These are phyloP conservation scores for Podila minutissima DNA, from an alignment of 192 early-diverging fungal genomes.

Conservation along the genomic window DNA sequence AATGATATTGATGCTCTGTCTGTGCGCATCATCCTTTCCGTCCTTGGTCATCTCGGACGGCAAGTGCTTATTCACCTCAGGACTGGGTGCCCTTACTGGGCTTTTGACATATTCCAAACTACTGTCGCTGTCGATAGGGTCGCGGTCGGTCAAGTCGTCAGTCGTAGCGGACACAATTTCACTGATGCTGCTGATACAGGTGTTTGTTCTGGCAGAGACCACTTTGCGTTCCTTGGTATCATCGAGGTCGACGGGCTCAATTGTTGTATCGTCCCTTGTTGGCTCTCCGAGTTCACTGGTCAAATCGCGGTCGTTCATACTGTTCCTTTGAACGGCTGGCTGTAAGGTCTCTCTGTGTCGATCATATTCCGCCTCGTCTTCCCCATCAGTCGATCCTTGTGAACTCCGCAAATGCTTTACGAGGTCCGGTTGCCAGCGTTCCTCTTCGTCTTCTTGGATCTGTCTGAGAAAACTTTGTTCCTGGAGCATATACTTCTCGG, in stretches of 20 bases:
- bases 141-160: not conserved
- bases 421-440: not conserved
- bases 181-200: not conserved
- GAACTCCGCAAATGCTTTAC: constrained; percentile 21
- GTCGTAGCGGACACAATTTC: not conserved
- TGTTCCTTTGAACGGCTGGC: too few species aligned
- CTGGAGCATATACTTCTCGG: not conserved
- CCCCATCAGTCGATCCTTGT: constrained; percentile 16
- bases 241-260: not conserved
- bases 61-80: too few species aligned
- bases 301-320: not conserved
- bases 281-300: not conserved
- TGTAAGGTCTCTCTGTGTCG: not conserved
- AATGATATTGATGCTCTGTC: not conserved
- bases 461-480: not conserved
- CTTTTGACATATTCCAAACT: too few species aligned
- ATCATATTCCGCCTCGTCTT: constrained; percentile 6
- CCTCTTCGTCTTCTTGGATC: not conserved
- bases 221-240: not conserved
- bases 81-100: too few species aligned
- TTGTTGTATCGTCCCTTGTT: not conserved
- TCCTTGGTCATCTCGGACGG: not conserved
- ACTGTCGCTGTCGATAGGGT: not conserved
- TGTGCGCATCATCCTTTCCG: not conserved
- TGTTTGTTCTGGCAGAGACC: not conserved